Conservation (phyloP, 495 filamentous ascomycete genomes). For the Neurospora sp. region DNA sequence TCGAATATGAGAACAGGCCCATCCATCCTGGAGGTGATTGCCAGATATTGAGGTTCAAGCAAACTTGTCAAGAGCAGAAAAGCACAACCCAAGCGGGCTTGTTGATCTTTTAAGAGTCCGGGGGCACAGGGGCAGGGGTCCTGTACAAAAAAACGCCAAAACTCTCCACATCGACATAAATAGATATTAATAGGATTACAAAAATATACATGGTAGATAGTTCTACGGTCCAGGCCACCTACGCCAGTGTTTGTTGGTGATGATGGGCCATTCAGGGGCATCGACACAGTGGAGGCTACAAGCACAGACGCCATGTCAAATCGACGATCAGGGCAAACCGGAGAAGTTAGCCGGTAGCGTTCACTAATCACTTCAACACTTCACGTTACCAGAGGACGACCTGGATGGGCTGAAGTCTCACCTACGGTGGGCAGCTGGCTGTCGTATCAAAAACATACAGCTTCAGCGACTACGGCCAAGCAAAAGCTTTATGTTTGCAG, state of each 20-base stretch:
- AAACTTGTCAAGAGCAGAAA: neutral
- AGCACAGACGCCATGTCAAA: neutral
- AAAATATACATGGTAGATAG: too few relatives aligned
- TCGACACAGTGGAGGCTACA: neutral
- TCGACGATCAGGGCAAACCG: neutral
- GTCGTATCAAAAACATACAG: neutral
- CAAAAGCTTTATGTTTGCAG: neutral
- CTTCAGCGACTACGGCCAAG: neutral
- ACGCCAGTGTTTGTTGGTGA: neutral
- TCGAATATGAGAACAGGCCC: neutral
- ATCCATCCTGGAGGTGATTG: neutral
- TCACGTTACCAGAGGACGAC: neutral
- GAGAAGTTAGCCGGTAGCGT: neutral
- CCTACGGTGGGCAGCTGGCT: neutral
- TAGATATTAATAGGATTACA: too few relatives aligned
- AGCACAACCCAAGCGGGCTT: neutral
- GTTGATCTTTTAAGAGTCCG: neutral
- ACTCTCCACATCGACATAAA: too few relatives aligned
- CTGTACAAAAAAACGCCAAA: neutral
- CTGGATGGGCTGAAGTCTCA: neutral
- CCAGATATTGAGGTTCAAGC: neutral
- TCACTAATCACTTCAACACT: neutral
- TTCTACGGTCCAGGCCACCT: neutral
- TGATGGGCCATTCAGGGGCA: neutral
- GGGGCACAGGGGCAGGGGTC: neutral